Evolutionary conservation across 2,329 filamentous ascomycete genomes (phyloP).

Genomic region (Alternaria sp.): DNA sequence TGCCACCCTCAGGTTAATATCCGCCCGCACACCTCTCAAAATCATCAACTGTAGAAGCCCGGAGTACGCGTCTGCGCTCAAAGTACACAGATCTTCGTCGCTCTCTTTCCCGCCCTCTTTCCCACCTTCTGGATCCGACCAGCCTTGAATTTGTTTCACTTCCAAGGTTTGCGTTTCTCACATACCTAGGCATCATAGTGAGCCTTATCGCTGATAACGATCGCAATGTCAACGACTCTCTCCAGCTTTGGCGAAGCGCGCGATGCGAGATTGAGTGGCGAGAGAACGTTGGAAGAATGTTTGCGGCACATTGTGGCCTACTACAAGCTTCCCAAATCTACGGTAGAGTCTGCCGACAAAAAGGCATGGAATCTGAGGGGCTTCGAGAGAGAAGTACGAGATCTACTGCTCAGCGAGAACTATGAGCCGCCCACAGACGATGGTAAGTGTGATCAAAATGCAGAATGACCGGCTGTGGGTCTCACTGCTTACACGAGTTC

Average conservation of each 20-base stretch:
- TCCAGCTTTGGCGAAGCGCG: constrained; percentile 7
- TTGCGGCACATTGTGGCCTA: constrained; percentile 9
- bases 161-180: background rate
- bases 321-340: constrained; percentile 3
- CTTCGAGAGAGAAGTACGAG: constrained; percentile 10
- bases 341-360: constrained; percentile 8
- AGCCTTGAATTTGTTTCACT: background rate
- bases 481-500: background rate
- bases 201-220: constrained; percentile 1
- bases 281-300: constrained; percentile 5
- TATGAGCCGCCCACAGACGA: constrained; percentile 3
- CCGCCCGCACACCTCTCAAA: constrained; percentile 2
- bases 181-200: constrained; percentile 2
- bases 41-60: background rate
- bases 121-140: background rate
- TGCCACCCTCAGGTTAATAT: background rate
- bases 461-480: background rate
- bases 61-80: background rate
- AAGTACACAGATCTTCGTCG: background rate
- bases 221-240: constrained; percentile 3
- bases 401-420: constrained; percentile 3
- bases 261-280: background rate
- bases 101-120: background rate
- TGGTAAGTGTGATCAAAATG: constrained; percentile 2
- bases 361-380: background rate